Base-by-base conservation (phyloP, 495 filamentous ascomycete genomes). In the Penicillium cinerascens region DNA sequence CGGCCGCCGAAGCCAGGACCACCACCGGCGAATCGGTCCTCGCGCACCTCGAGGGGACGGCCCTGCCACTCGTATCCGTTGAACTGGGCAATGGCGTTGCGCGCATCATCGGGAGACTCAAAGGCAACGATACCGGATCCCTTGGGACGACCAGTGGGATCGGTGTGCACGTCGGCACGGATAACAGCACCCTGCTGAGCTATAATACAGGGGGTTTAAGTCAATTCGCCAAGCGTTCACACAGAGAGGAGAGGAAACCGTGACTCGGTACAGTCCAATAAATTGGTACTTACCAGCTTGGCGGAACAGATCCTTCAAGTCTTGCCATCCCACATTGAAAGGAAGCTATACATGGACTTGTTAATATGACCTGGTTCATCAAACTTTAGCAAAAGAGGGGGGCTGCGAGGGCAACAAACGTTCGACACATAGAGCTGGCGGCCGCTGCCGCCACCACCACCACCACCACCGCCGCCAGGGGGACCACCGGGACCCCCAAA, bases 61-160 rank as follows among this genome's bases (percentile, higher is more conserved):
- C 93, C 93, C 69, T 98, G 92, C 93, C 93, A 98, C 44, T 98
- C 93, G 68, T 95, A 97, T 51, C 92, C 92, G 66, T 98, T 97
- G 77, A 97, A 97, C 66, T 96, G 92, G 47, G 87, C 80, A 61
- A 98, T 98, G 33, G 93, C 93, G 58, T 91, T 95, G 51, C 91
- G 89, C 20, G 95, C 92, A 71, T 98, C 93, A 26, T 96, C 91
- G 3, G 91, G 82, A 37, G 82, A 88, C 68, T 98, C 95, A 65
- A 97, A 98, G 46, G 91, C 91, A 58, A 98, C 93, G 39, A 97
- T 96, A 54, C 93, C 93, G 45, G 92, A 95, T 29, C 93, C 93
- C 74, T 83, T 97, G 21, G 95, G 91, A 37, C 92, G 88, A 51
- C 95, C 93, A 63, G 93, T 92, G 22, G 87, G 89, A 44, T 91